Base-by-base conservation (phyloP, 164 flowering plant species). In the Umbilicus rupestris region DNA sequence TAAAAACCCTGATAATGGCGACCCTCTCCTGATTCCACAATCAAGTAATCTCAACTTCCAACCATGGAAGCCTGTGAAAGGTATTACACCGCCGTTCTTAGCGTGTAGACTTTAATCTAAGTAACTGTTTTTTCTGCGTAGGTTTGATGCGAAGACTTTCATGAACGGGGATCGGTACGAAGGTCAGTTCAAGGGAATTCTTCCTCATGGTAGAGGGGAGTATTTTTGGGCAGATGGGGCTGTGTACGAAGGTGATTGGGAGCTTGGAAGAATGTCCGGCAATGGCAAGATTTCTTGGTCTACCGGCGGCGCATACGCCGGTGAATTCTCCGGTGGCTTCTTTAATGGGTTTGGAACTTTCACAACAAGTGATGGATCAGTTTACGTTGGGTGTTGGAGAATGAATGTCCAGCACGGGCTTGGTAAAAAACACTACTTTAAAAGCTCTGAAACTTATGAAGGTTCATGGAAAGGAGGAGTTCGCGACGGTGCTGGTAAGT, bases 381-480 rank as follows among this genome's bases (percentile, higher is more conserved):
- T 75, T 49, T 91, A 89, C 62, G 69, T 30, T 52, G 98, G 98
- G 49, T 60, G 75, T 47, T 94, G 97, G 97, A 82, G 90, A 71
- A 83, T 89, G 90, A 87, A 85, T 63, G 66, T 83, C 59, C 83
- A 75, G 60, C 88, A 94, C 78, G 99, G 99, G 3, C 35, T 79
- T 64, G 99, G 99, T 49, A 80, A 70, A 46, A 89, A 88, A 70
- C 70, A 71, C 42, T 91, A 84, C 68, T 33, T 52, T 39, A 94
- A 85, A n/a, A n/a, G n/a, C 75, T 79, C 78, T 33, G 99, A 94
- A 70, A 42, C 74, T 72, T 94, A 85, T 80, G 96, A 91, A 67
- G 99, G 99, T 68, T 79, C 80, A 20, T 94, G 99, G 99, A 86
- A 79, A 74, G 96, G 89, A 74, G 97, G 96, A 65, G 68, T 81